Percentiles rank a stretch among this genome's conserved stretches.
phyloP scores from a whole-genome alignment of 2,329 filamentous ascomycete genomes.

The Bimuria novae-zelandiae region DNA sequence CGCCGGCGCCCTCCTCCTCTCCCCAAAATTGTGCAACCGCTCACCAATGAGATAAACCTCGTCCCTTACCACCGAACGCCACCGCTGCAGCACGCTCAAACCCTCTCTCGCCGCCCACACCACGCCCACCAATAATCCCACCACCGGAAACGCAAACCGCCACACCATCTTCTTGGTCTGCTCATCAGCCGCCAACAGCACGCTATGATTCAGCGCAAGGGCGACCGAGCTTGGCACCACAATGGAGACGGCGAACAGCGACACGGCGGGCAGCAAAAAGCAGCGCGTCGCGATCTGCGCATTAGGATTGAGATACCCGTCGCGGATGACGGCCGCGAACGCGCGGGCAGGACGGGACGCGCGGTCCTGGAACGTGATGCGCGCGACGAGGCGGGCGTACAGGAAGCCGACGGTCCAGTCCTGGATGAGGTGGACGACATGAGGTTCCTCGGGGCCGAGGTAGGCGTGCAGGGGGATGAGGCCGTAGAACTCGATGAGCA shows the following conservation, averaged over 20 bases:
- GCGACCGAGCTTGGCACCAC: conserved; percentile 67
- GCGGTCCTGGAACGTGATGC: conserved; percentile 69
- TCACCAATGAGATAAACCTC: conserved; percentile 97
- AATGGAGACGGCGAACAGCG: conserved; percentile 67
- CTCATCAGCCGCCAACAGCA: conserved; percentile 49
- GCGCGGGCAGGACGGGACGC: conserved; percentile 74
- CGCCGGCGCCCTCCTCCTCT: conserved; percentile 43
- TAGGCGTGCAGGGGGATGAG: conserved; percentile 86
- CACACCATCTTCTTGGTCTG: conserved; percentile 58
- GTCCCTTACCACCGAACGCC: conserved; percentile 83
- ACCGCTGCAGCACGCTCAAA: conserved; percentile 67
- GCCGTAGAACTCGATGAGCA: conserved; percentile 85
- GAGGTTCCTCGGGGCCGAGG: conserved; percentile 53
- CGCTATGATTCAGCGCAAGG: conserved; percentile 52
- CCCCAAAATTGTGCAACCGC: conserved; percentile 90
- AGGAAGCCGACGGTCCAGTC: conserved; percentile 92
- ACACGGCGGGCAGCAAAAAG: conserved; percentile 76
- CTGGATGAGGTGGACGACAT: conserved; percentile 86
- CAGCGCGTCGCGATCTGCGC: conserved; percentile 78
- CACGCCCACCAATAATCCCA: conserved; percentile 53
- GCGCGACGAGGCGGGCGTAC: conserved; percentile 79
- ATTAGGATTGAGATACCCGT: conserved; percentile 78
- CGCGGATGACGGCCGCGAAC: conserved; percentile 71
- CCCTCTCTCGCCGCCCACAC: conserved; percentile 57
- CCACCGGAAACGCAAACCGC: conserved; percentile 74